Base-by-base conservation (phyloP, 1,284 basidiomycete genomes). In the Austroboletus niveus region DNA sequence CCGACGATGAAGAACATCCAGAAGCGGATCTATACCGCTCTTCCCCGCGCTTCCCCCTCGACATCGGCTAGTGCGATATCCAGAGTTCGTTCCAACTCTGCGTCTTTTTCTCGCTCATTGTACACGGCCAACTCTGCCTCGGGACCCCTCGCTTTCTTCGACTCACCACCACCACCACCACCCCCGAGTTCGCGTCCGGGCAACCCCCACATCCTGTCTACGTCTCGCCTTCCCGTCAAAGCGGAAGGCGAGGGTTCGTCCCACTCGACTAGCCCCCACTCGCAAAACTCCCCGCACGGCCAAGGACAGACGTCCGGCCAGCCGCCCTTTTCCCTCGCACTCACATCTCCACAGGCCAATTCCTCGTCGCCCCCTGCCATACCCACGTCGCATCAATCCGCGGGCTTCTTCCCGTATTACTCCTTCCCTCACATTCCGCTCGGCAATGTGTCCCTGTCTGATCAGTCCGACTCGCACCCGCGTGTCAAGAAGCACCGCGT, bases 1-100 rank as follows among this genome's bases (percentile, higher is more conserved):
- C 67, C 66, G 32, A 68, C 74, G 59, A 81, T 81, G 75, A 79
- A 79, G 72, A 72, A 73, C 39, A 75, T 82, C 20, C 80, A 78
- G 57, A 81, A 79, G 59, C 75, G 78, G 14, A 66, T 82, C 38
- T 78, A 74, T 61, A 73, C 73, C 14, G 77, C 72, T 48, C 65
- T 82, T 5, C 77, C 78, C 36, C 68, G 65, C 51, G 46, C 56
- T 20, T 44, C 65, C 8, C 45, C 64, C 1, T 29, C 68, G 9
- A 45, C 63, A 36, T 56, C 64, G 22, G 57, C 72, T 8, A 55
- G 70, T 8, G 59, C 62, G 51, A 65, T 70, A 49, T 66, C 74
- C 52, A 70, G 78, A 49, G 71, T 75, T 48, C 75, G 77, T 61
- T 77, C 78, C 14, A 76, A 74, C 57, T 77, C 75, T 3, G 66